Percentiles rank a stretch among this genome's conserved stretches.
phyloP scores from a whole-genome alignment of 2,329 filamentous ascomycete genomes.

The Colletotrichum costaricense region DNA sequence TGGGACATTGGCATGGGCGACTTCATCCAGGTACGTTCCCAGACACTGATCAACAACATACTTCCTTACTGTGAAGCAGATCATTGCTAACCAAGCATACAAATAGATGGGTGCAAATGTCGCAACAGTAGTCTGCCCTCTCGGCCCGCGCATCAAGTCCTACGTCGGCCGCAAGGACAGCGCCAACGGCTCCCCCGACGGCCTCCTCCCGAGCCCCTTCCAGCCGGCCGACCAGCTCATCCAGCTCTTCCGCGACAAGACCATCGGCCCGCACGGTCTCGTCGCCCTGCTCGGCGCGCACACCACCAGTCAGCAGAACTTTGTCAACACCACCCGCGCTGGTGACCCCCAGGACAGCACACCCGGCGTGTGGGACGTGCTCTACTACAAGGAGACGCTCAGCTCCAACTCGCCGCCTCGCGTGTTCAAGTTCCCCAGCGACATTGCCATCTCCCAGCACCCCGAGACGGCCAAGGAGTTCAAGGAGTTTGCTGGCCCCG shows the following conservation, averaged over 20 bases:
- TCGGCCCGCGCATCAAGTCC: conserved; percentile 59
- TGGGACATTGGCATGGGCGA: conserved; percentile 62
- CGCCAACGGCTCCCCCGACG: conserved; percentile 47
- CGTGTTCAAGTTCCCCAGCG: conserved; percentile 55
- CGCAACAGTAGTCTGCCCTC: conserved; percentile 59
- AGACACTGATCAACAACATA: neutral
- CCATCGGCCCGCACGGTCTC: conserved; percentile 61
- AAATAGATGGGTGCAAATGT: conserved; percentile 60
- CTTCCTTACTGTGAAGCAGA: neutral
- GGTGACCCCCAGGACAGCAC: conserved; percentile 63
- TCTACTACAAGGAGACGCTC: conserved; percentile 59
- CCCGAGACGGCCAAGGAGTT: conserved; percentile 51
- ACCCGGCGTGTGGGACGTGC: conserved; percentile 63
- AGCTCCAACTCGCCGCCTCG: conserved; percentile 44
- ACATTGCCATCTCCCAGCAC: conserved; percentile 52
- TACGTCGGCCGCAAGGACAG: conserved; percentile 64
- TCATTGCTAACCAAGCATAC: neutral
- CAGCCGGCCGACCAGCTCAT: conserved; percentile 58
- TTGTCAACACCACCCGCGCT: conserved; percentile 51
- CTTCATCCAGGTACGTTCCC: conserved; percentile 48
- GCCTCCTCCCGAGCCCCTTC: conserved; percentile 56
- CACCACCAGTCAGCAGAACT: conserved; percentile 60
- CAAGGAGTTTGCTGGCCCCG: conserved; percentile 46
- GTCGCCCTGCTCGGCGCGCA: conserved; percentile 67
- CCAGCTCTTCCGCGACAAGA: conserved; percentile 63